Conservation (phyloP, 2,329 filamentous ascomycete species). For the Rhynchosporium graminicola region DNA sequence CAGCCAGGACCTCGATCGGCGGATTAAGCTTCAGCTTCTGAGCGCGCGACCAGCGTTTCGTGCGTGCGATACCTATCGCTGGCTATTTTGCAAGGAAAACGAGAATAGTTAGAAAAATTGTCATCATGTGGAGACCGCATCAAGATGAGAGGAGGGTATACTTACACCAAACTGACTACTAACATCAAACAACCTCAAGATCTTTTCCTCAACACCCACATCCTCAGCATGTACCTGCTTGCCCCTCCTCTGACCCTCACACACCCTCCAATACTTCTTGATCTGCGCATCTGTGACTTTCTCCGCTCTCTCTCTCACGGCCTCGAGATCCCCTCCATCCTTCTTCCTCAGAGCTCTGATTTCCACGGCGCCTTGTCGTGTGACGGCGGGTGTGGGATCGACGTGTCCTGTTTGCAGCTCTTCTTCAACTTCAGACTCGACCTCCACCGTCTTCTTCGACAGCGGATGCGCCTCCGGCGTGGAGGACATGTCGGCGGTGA, state of each 20-base stretch:
- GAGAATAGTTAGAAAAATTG: background rate
- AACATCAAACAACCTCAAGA: constrained; percentile 89
- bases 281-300: constrained; percentile 69
- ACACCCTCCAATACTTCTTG: constrained; percentile 71
- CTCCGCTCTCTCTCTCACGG: constrained; percentile 51
- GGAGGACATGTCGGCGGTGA: no score
- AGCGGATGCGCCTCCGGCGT: constrained; percentile 9
- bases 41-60: constrained; percentile 86
- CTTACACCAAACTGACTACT: constrained; percentile 88
- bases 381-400: constrained; percentile 22
- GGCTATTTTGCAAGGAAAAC: constrained; percentile 57
- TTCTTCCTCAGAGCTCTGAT: constrained; percentile 40
- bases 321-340: constrained; percentile 50
- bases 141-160: constrained; percentile 35
- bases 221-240: constrained; percentile 76
- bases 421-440: background rate
- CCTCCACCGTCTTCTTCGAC: background rate
- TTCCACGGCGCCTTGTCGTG: constrained; percentile 31
- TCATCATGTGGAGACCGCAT: background rate
- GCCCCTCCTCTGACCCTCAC: constrained; percentile 69
- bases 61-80: constrained; percentile 79
- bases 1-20: constrained; percentile 85
- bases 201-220: constrained; percentile 75
- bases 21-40: constrained; percentile 80
- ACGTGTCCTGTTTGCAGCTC: constrained; percentile 27